Conservation (phyloP, 345 rosid species). For the Jatropha curcas region DNA sequence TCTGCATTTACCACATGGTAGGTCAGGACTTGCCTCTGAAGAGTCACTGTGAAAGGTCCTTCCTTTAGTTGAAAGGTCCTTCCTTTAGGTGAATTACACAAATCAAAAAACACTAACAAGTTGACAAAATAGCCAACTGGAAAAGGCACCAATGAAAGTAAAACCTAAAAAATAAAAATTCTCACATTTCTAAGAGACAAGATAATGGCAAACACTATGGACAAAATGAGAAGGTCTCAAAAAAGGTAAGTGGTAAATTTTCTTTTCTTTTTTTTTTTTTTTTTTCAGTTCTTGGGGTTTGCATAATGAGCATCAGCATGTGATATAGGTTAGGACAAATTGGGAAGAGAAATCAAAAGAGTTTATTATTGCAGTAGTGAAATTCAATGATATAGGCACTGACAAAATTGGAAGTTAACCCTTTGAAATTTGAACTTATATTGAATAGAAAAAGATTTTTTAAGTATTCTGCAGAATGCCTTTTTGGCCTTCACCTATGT, state of each 20-base stretch:
- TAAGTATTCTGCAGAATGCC: background rate
- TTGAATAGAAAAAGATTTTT: background rate
- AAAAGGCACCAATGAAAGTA: background rate
- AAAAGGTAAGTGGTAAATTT: background rate
- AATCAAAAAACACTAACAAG: background rate
- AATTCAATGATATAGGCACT: slow-evolving; percentile 20
- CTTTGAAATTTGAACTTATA: background rate
- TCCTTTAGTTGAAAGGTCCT: too few species aligned
- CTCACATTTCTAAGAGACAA: slow-evolving; percentile 23
- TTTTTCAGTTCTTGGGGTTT: slow-evolving; percentile 12
- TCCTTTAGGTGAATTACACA: background rate
- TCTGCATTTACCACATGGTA: slow-evolving; percentile 6
- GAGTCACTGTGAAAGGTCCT: slow-evolving; percentile 3
- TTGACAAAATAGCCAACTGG: slow-evolving; percentile 27
- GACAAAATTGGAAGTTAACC: slow-evolving; percentile 8
- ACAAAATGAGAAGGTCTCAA: slow-evolving; percentile 28
- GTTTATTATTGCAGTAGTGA: slow-evolving; percentile 4
- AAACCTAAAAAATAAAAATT: slow-evolving; percentile 1
- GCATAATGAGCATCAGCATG: slow-evolving; percentile 31
- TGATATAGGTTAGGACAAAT: slow-evolving; percentile 36
- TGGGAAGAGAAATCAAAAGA: slow-evolving; percentile 26
- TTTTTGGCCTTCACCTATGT: background rate
- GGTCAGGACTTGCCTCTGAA: slow-evolving; percentile 17
- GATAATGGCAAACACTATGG: slow-evolving; percentile 22
- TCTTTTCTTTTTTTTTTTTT: background rate